Percentiles rank a stretch among this genome's conserved stretches.
Evolutionary conservation across 2,329 filamentous ascomycete species (phyloP).

Genomic region (Aaosphaeria arxii): DNA sequence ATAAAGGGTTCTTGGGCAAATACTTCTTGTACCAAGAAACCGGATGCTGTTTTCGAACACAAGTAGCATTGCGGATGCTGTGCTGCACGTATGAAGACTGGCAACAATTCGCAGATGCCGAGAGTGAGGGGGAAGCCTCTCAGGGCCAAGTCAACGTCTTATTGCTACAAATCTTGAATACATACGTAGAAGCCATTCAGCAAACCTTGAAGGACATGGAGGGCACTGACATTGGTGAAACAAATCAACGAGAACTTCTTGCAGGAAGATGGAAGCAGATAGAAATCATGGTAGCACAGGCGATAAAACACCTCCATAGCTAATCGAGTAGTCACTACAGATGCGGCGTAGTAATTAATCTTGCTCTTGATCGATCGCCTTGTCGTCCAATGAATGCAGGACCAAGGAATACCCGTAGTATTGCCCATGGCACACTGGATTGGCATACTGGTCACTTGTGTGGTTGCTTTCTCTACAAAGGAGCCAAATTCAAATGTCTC

Average conservation of each 20-base stretch:
- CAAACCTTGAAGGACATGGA: background rate
- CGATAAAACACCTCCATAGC: background rate
- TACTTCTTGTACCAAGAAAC: background rate
- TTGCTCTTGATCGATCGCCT: no score
- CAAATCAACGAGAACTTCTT: background rate
- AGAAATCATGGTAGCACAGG: background rate
- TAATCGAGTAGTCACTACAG: background rate
- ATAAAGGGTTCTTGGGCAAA: conserved; percentile 40
- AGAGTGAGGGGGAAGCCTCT: background rate
- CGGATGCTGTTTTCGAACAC: background rate
- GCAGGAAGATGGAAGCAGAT: background rate
- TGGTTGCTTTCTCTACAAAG: no score
- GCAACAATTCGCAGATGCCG: background rate
- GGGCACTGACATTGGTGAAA: background rate
- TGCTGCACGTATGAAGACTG: background rate
- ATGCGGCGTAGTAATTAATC: no score
- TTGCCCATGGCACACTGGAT: no score
- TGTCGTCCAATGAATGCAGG: no score
- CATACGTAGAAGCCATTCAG: background rate
- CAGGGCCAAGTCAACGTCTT: background rate
- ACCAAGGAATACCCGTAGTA: no score
- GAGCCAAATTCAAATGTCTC: no score
- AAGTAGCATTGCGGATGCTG: background rate
- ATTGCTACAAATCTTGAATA: background rate
- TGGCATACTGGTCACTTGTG: no score